phyloP scores from a whole-genome alignment of 257 asterid genomes.

The Jaltomata sinuosa region DNA sequence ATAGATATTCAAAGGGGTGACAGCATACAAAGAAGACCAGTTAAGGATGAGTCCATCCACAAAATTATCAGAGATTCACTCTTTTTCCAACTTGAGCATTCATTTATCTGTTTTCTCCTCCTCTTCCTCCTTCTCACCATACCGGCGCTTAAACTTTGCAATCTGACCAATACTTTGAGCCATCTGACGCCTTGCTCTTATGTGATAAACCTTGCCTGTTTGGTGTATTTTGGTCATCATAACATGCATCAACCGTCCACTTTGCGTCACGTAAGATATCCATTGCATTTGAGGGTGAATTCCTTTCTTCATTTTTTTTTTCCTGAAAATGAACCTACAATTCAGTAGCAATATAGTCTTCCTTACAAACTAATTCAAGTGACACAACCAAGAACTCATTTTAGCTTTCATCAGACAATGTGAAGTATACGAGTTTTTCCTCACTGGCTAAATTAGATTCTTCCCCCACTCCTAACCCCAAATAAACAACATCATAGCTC shows the following conservation, averaged over 20 bases:
- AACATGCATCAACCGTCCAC: conserved; percentile 51
- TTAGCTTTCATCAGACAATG: background rate
- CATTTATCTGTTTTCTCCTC: conserved; percentile 21
- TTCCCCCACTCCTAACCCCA: background rate
- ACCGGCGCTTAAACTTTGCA: conserved; percentile 65
- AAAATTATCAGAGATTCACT: background rate
- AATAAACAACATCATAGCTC: background rate
- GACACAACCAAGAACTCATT: background rate
- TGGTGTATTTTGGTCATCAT: conserved; percentile 61
- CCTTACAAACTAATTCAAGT: background rate
- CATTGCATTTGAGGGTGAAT: conserved; percentile 73
- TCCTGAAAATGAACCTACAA: conserved; percentile 16
- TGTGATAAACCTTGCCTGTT: conserved; percentile 57
- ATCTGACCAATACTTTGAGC: conserved; percentile 61
- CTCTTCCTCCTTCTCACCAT: conserved; percentile 37
- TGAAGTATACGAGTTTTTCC: background rate
- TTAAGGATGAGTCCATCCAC: background rate
- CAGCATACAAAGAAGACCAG: background rate
- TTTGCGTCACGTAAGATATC: conserved; percentile 67
- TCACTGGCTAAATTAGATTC: background rate
- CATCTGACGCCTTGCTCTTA: conserved; percentile 64
- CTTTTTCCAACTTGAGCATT: background rate
- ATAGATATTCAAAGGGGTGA: background rate
- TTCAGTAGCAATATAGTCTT: background rate
- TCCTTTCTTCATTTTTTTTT: conserved; percentile 54